Conservation (phyloP, 768 basidiomycete species). For the Kwoniella botswanensis region DNA sequence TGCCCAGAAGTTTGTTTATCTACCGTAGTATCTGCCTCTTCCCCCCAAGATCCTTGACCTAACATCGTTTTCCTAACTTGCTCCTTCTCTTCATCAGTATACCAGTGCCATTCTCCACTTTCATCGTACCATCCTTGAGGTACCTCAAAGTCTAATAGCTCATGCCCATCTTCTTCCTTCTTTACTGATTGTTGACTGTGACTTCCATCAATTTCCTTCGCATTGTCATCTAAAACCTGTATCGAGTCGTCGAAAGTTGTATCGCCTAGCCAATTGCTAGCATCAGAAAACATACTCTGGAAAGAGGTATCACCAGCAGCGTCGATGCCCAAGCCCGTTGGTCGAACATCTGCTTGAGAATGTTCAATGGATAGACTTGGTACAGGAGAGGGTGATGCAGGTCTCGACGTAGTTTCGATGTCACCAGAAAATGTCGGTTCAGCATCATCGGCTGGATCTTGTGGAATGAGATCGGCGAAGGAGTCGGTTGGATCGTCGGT, state of each 20-base stretch:
- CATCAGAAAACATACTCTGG: slow-evolving; percentile 36
- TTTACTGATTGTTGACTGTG: neutral
- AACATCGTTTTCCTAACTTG: slow-evolving; percentile 42
- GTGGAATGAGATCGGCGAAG: slow-evolving; percentile 30
- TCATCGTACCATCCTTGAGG: slow-evolving; percentile 58
- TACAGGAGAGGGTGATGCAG: slow-evolving; percentile 25
- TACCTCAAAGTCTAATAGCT: slow-evolving; percentile 40
- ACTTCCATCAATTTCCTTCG: neutral
- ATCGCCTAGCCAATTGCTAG: slow-evolving; percentile 46
- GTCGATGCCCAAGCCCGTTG: slow-evolving; percentile 25
- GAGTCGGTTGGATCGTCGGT: slow-evolving; percentile 29
- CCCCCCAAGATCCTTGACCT: slow-evolving; percentile 11
- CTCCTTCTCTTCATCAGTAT: slow-evolving; percentile 54
- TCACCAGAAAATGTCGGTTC: neutral
- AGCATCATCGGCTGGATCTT: slow-evolving; percentile 3
- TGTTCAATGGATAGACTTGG: slow-evolving; percentile 33
- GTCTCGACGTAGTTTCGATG: neutral
- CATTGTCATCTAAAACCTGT: neutral
- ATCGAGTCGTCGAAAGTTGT: slow-evolving; percentile 41
- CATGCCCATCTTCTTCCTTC: slow-evolving; percentile 36
- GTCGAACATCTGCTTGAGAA: slow-evolving; percentile 10
- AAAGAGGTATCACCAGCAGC: slow-evolving; percentile 26
- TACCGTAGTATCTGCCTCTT: neutral
- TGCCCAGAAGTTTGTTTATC: neutral
- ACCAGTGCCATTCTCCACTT: slow-evolving; percentile 52